Percentiles rank a stretch among this genome's conserved stretches.
phyloP scores from a whole-genome alignment of 176 grass and related monocot genomes.

The Carex parvula region DNA sequence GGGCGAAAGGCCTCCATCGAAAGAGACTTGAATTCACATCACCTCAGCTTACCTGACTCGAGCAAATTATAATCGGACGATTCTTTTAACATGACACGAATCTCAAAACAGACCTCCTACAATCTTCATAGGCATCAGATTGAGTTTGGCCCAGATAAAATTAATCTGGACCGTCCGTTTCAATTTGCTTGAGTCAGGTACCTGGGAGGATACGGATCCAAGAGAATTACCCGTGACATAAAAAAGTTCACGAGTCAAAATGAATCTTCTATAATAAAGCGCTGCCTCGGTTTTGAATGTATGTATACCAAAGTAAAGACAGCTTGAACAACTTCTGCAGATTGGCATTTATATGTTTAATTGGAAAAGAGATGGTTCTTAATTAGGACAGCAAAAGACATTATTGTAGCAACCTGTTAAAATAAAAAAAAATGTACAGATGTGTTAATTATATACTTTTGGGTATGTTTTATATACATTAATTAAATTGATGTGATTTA shows the following conservation, averaged over 20 bases:
- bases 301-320: constrained; percentile 16
- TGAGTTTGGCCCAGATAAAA: too few species aligned
- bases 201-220: too few species aligned
- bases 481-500: too few species aligned
- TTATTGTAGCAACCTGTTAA: not conserved
- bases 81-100: too few species aligned
- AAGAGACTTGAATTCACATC: too few species aligned
- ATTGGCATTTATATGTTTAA: not conserved
- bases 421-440: not conserved
- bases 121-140: too few species aligned
- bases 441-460: not conserved
- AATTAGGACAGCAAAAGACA: not conserved
- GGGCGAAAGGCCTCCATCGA: not conserved
- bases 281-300: not conserved
- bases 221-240: not conserved
- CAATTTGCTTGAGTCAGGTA: too few species aligned
- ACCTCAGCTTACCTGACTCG: too few species aligned
- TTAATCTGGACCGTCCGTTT: too few species aligned
- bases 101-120: too few species aligned
- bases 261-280: constrained; percentile 1
- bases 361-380: not conserved
- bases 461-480: too few species aligned
- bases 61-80: too few species aligned
- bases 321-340: constrained; percentile 6
- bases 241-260: constrained; percentile 4